A percentile compares a stretch with the other conserved stretches of the same genome.
phyloP scores from a whole-genome alignment of 2,329 filamentous ascomycete species.

The Arthrobotrys megalospora region DNA sequence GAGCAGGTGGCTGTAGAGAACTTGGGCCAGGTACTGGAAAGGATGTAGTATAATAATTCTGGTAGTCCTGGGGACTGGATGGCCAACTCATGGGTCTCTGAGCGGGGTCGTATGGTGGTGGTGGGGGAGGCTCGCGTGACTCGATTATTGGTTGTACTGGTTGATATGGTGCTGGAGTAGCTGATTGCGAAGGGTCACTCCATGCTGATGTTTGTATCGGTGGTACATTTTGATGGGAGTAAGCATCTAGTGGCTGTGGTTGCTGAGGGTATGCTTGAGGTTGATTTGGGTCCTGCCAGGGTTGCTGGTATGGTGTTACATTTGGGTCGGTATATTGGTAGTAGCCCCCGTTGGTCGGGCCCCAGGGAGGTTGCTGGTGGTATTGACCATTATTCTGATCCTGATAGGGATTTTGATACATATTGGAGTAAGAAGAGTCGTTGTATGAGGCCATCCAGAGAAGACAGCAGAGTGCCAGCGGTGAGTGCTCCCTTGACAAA shows the following conservation, averaged over 20 bases:
- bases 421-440: neutral
- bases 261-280: neutral
- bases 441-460: conserved; percentile 27
- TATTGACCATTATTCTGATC: no score
- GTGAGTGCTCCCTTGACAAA: no score
- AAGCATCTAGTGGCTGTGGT: neutral
- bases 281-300: conserved; percentile 19
- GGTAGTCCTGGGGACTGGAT: conserved; percentile 32
- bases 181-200: conserved; percentile 1
- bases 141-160: neutral
- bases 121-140: neutral
- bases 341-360: conserved; percentile 5
- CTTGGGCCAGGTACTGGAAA: conserved; percentile 5
- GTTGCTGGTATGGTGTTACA: conserved; percentile 2
- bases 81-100: conserved; percentile 55
- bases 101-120: conserved; percentile 34
- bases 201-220: neutral
- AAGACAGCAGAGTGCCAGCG: no score
- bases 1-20: conserved; percentile 27
- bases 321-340: conserved; percentile 21
- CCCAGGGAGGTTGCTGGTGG: conserved; percentile 18
- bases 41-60: conserved; percentile 24
- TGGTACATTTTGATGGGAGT: neutral
- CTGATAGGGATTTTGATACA: conserved; percentile 27
- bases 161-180: neutral